Evolutionary conservation across 768 basidiomycete species (phyloP).

Genomic region (Amanita pseudoporphyria): DNA sequence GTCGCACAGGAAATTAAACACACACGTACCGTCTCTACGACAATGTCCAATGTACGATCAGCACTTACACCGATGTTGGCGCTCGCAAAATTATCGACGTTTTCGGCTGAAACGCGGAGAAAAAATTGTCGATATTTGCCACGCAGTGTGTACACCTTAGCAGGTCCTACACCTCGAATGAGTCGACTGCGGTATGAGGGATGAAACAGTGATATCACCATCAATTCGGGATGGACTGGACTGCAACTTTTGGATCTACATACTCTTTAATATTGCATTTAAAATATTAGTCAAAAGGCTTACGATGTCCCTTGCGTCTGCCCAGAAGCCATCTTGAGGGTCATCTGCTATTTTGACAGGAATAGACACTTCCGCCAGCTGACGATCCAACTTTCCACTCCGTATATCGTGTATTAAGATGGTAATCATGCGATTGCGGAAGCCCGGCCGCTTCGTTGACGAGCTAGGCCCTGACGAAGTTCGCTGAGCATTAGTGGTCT

Average conservation of each 20-base stretch:
- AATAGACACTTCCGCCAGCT: constrained; percentile 58
- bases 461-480: background rate
- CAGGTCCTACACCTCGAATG: constrained; percentile 37
- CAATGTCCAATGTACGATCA: constrained; percentile 45
- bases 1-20: constrained; percentile 14
- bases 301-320: constrained; percentile 54
- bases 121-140: constrained; percentile 65
- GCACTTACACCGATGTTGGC: constrained; percentile 48
- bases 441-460: constrained; percentile 3
- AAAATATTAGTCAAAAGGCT: constrained; percentile 10
- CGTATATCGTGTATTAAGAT: constrained; percentile 58
- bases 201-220: constrained; percentile 27
- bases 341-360: constrained; percentile 40
- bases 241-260: constrained; percentile 45
- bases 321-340: constrained; percentile 56
- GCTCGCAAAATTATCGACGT: constrained; percentile 37
- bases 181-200: background rate
- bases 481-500: too few species aligned
- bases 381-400: constrained; percentile 40
- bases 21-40: constrained; percentile 46
- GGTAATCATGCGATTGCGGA: constrained; percentile 42
- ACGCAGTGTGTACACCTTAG: constrained; percentile 55
- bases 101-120: constrained; percentile 47
- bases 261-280: background rate
- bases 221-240: constrained; percentile 57